phyloP scores from a whole-genome alignment of 305 asterid species.

The Fraxinus sp. region DNA sequence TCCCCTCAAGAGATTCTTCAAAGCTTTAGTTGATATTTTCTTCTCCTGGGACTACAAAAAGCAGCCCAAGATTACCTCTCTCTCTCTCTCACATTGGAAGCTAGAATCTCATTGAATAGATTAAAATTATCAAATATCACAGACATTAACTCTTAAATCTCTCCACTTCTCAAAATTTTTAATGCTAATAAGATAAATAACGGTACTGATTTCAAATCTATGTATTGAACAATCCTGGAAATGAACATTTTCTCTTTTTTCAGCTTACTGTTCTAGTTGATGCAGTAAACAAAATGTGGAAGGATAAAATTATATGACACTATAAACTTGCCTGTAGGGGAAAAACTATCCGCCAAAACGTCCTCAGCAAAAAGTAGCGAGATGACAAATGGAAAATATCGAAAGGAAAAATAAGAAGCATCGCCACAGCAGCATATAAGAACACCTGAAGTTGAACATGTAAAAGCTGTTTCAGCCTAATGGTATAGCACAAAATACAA shows the following conservation, averaged over 20 bases:
- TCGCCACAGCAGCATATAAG: constrained; percentile 70
- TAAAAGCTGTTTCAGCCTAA: constrained; percentile 22
- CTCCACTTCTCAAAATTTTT: not conserved
- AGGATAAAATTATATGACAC: constrained; percentile 7
- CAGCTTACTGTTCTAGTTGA: not conserved
- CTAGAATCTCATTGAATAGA: not conserved
- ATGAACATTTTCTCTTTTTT: not conserved
- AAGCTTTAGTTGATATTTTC: not conserved
- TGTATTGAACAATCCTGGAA: not conserved
- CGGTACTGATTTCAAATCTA: not conserved
- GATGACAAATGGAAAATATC: constrained; percentile 86
- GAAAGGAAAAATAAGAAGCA: constrained; percentile 90
- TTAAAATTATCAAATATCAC: not conserved
- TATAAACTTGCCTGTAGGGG: constrained; percentile 84
- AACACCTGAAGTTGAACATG: constrained; percentile 69
- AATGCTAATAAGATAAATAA: not conserved
- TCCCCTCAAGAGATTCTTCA: not conserved
- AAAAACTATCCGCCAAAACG: constrained; percentile 78
- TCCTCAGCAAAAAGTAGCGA: constrained; percentile 87
- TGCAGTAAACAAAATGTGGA: not conserved
- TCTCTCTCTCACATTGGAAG: not conserved
- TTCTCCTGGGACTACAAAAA: not conserved
- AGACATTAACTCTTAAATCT: not conserved
- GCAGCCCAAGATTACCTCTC: not conserved
- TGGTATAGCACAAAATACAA: constrained; percentile 1